A percentile compares a stretch with the other conserved stretches of the same genome.
phyloP scores from a whole-genome alignment of 495 filamentous ascomycete species.

The Neurospora intermedia region DNA sequence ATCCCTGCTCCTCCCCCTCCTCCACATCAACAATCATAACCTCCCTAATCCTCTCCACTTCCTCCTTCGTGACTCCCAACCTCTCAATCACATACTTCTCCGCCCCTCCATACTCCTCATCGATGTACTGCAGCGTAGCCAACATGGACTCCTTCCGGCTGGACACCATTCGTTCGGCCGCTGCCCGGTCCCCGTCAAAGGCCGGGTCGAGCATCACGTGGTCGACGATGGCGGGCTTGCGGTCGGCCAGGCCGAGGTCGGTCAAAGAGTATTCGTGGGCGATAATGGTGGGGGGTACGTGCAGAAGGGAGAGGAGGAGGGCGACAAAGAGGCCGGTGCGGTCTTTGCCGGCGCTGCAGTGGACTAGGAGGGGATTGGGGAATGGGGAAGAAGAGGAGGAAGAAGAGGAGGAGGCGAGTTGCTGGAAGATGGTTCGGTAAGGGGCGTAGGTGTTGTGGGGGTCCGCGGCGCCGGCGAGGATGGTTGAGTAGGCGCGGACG shows the following conservation, averaged over 20 bases:
- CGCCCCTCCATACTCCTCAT: conserved; percentile 42
- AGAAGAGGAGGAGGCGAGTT: conserved; percentile 29
- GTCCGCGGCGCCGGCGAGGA: conserved; percentile 30
- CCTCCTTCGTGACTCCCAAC: conserved; percentile 40
- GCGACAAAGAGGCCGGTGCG: conserved; percentile 52
- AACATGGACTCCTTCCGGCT: conserved; percentile 46
- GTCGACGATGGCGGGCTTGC: conserved; percentile 32
- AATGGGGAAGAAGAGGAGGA: too few species aligned
- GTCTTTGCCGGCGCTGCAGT: conserved; percentile 30
- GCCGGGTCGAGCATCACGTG: conserved; percentile 32
- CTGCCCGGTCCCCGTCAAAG: conserved; percentile 31
- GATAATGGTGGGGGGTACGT: conserved; percentile 43
- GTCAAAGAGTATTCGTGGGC: conserved; percentile 54
- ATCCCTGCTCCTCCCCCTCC: conserved; percentile 8
- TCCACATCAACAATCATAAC: conserved; percentile 33
- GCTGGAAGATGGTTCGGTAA: conserved; percentile 31
- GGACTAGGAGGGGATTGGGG: conserved; percentile 3
- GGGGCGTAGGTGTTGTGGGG: conserved; percentile 24
- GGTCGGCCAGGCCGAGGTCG: conserved; percentile 37
- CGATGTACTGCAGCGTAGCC: conserved; percentile 37
- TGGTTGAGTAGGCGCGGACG: conserved; percentile 41
- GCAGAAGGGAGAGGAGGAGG: conserved; percentile 46
- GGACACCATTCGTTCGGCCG: conserved; percentile 41
- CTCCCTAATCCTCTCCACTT: conserved; percentile 36
- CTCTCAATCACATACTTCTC: conserved; percentile 44